phyloP scores from a whole-genome alignment of 495 filamentous ascomycete genomes.

The Penicillium odoratum region DNA sequence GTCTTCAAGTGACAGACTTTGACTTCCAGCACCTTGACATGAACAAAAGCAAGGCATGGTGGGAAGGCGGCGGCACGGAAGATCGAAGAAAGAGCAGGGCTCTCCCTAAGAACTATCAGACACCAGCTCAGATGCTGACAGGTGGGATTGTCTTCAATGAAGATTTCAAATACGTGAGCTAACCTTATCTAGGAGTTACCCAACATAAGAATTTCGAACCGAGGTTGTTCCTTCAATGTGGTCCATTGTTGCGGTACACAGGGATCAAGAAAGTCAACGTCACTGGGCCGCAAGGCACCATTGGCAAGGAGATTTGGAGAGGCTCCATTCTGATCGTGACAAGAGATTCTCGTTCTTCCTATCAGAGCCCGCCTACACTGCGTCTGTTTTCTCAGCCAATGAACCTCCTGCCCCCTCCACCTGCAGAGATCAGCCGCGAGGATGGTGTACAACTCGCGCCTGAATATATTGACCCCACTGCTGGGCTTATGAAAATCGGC shows the following conservation, averaged over 20 bases:
- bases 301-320: conserved; percentile 80
- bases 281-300: conserved; percentile 36
- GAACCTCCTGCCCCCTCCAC: conserved; percentile 81
- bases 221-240: conserved; percentile 80
- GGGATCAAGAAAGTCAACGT: conserved; percentile 58
- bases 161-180: conserved; percentile 9
- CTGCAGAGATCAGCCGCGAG: conserved; percentile 63
- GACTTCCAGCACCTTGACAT: conserved; percentile 45
- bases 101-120: conserved; percentile 41
- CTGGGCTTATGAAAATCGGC: conserved; percentile 81
- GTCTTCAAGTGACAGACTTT: conserved; percentile 38
- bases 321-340: conserved; percentile 95
- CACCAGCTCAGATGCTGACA: conserved; percentile 37
- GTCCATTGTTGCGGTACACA: conserved; percentile 84
- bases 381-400: conserved; percentile 84
- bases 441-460: conserved; percentile 60
- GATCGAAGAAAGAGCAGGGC: conserved; percentile 45
- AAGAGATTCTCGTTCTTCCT: conserved; percentile 73
- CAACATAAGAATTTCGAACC: conserved; percentile 72
- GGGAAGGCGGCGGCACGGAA: conserved; percentile 37
- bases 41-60: conserved; percentile 48
- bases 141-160: conserved; percentile 24
- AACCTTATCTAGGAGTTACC: conserved; percentile 25
- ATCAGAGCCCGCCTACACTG: conserved; percentile 73
- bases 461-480: conserved; percentile 85